phyloP scores from a whole-genome alignment of 495 filamentous ascomycete genomes.

The Penicillium daleae region DNA sequence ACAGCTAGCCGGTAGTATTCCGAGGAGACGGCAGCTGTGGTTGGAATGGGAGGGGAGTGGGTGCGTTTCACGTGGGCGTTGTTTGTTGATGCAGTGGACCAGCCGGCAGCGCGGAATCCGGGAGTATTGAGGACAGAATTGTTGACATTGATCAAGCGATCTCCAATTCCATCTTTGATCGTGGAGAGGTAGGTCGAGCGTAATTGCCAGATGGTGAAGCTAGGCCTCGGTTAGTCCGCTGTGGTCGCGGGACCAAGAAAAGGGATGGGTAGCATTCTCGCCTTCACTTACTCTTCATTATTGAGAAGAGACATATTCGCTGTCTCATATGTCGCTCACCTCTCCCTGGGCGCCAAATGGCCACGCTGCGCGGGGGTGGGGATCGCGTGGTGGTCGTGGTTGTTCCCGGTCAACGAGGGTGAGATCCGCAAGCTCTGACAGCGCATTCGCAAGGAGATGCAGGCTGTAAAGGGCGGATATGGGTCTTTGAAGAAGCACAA shows the following conservation, averaged over 20 bases:
- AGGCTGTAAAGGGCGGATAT: slow-evolving; percentile 19
- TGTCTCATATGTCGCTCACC: background rate
- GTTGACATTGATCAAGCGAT: slow-evolving; percentile 92
- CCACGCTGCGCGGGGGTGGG: slow-evolving; percentile 2
- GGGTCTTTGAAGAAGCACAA: slow-evolving; percentile 8
- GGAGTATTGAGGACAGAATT: slow-evolving; percentile 87
- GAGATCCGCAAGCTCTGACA: slow-evolving; percentile 10
- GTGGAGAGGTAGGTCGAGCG: slow-evolving; percentile 88
- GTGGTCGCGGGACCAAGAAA: slow-evolving; percentile 4
- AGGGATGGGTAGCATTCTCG: slow-evolving; percentile 1
- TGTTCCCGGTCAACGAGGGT: slow-evolving; percentile 4
- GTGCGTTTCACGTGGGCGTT: slow-evolving; percentile 73
- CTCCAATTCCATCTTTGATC: slow-evolving; percentile 93
- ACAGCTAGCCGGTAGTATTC: slow-evolving; percentile 72
- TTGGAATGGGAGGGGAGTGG: slow-evolving; percentile 95
- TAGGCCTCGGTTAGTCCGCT: slow-evolving; percentile 41
- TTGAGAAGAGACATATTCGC: slow-evolving; percentile 86
- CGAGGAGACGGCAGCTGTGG: slow-evolving; percentile 67
- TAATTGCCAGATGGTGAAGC: slow-evolving; percentile 91
- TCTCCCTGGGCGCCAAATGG: background rate
- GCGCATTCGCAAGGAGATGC: slow-evolving; percentile 23
- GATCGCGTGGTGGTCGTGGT: slow-evolving; percentile 10
- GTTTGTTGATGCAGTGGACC: slow-evolving; percentile 69
- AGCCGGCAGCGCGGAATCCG: slow-evolving; percentile 94
- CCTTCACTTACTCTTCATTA: slow-evolving; percentile 83